phyloP scores from a whole-genome alignment of 345 rosid species.

The Eutrema yunnanense region DNA sequence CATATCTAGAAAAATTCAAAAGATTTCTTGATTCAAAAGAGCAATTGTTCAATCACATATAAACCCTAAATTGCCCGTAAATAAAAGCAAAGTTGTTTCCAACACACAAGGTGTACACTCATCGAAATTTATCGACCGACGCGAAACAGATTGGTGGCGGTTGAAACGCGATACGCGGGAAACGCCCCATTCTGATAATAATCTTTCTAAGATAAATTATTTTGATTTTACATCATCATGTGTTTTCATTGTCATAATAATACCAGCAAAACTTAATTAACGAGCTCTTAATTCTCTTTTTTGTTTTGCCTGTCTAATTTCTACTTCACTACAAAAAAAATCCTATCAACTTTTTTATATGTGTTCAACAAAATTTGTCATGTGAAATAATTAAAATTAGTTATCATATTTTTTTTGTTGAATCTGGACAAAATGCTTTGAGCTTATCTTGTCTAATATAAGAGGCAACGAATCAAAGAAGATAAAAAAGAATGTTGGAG shows the following conservation, averaged over 20 bases:
- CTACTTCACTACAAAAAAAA: not conserved
- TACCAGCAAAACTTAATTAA: not conserved
- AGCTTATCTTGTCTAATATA: not conserved
- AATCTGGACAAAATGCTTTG: conserved; percentile 12
- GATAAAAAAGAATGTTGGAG: not conserved
- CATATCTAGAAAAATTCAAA: not conserved
- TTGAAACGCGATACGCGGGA: not conserved
- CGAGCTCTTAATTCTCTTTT: not conserved
- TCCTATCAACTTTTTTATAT: not conserved
- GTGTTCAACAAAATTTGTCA: not conserved
- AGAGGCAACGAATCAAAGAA: not conserved
- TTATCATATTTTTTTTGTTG: not conserved
- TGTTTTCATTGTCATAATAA: not conserved
- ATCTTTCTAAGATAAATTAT: not conserved
- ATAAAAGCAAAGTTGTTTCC: not conserved
- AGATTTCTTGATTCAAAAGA: not conserved
- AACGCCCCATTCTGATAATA: not conserved
- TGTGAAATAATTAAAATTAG: not conserved
- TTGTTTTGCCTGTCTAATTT: not conserved
- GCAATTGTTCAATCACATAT: not conserved
- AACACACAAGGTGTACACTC: not conserved
- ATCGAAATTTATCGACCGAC: not conserved
- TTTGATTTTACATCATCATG: not conserved
- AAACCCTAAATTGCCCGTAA: not conserved
- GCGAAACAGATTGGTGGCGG: not conserved